Evolutionary conservation across 805 yeast species (phyloP).

Genomic region (Torulaspora quercuum): DNA sequence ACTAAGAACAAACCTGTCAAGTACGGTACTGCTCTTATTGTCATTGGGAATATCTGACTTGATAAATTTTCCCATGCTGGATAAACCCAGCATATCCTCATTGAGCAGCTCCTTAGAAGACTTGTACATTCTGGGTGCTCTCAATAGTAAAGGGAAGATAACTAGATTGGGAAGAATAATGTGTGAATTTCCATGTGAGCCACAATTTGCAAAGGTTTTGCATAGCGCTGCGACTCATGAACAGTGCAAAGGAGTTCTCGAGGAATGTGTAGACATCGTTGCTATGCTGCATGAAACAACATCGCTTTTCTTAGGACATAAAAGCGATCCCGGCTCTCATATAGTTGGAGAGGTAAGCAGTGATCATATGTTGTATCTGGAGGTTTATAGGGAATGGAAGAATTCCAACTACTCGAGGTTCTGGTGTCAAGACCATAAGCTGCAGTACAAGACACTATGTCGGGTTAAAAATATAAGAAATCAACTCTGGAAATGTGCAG

Average conservation of each 20-base stretch:
- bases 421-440: slow-evolving; percentile 84
- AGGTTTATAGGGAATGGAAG: slow-evolving; percentile 75
- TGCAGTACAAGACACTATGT: slow-evolving; percentile 69
- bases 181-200: slow-evolving; percentile 92
- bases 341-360: slow-evolving; percentile 53
- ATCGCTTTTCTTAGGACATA: slow-evolving; percentile 37
- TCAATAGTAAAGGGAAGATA: slow-evolving; percentile 72
- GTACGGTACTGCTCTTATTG: slow-evolving; percentile 70
- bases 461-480: slow-evolving; percentile 67
- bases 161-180: slow-evolving; percentile 76
- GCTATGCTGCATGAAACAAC: slow-evolving; percentile 82
- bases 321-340: slow-evolving; percentile 20
- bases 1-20: slow-evolving; percentile 73
- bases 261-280: slow-evolving; percentile 67
- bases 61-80: slow-evolving; percentile 83
- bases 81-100: slow-evolving; percentile 74
- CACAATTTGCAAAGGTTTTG: slow-evolving; percentile 77
- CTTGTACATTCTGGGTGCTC: slow-evolving; percentile 82
- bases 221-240: slow-evolving; percentile 50
- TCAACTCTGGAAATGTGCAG: slow-evolving; percentile 63
- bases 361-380: slow-evolving; percentile 74
- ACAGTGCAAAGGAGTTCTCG: slow-evolving; percentile 53
- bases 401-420: slow-evolving; percentile 60
- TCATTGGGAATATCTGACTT: slow-evolving; percentile 84
- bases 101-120: slow-evolving; percentile 73